Base-by-base conservation (phyloP, 2,329 filamentous ascomycete species). In the Exophiala aquamarina region DNA sequence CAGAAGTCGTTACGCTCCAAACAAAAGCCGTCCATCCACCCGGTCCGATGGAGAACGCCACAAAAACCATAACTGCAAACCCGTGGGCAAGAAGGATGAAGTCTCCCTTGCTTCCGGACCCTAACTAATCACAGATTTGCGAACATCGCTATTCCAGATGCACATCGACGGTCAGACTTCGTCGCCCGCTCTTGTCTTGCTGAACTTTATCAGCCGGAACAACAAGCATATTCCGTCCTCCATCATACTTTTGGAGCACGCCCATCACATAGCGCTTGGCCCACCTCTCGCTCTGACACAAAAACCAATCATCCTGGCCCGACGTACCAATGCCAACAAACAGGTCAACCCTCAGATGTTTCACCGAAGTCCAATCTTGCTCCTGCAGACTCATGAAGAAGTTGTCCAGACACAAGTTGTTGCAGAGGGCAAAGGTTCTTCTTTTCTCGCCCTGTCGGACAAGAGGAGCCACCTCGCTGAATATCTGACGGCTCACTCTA, bases 241-340 rank as follows among this genome's bases (percentile, higher is more conserved):
- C 47, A 17, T 37, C 17, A 13, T 54, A 54, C 28, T 42, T 47
- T 17, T 31, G 26, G 14, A 54, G 32, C 13, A 44, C 33, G 20
- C 51, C 47, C 11, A 38, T 23, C 14, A 54, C 47, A 35, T 50
- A 50, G 40, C 47, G 31, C 19, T 17, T 50, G 3, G 51, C 47
- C 51, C 51, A 54, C 14, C 44, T 45, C 21, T 50, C 43, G 38
- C 41, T 54, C 28, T 54, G 51, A 35, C 39, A 31, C 7, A 54
- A 31, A 19, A 54, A 54, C 51, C 51, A 54, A 26, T 54, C 47
- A 36, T 54, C 51, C 26, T 50, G 43, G 18, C 34, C 37, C 28
- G 38, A 36, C 7, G 39, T 43, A 21, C 44, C 47, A 35, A 41
- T 50, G 15, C 51, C 51, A 15, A 54, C 44, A 28, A 54, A 54